Base-by-base conservation (phyloP, 345 rosid genomes). In the Arabidopsis arenosa region DNA sequence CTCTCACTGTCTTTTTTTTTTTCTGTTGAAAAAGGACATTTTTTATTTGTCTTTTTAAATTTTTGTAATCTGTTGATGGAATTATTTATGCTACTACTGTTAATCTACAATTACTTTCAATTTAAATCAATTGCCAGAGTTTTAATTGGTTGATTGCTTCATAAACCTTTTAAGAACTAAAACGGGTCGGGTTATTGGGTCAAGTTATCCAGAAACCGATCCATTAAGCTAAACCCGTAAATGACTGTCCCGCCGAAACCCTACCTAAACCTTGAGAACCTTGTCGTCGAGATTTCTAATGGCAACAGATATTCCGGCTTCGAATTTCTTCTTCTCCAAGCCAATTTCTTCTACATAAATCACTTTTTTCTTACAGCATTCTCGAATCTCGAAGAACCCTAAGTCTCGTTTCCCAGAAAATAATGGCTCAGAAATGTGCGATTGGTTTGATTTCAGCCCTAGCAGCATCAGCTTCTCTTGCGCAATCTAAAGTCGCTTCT, bases 341-440 rank as follows among this genome's bases (percentile, higher is more conserved):
- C 73, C 76, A 72, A 64, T 63, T 13, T 68, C 71, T 63, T 68
- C 70, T 57, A 33, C 63, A 48, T 74, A 70, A 83, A 11, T 11
- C 4, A 1, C 13, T 21, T 2, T 21, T 18, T n/a, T 7, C n/a
- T 28, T 9, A 63, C 17, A 33, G 15, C 72, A 72, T 80, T 76
- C 14, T 65, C 67, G 2, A 73, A 41, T 14, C 39, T 7, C 1
- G 36, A 41, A 68, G 54, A 68, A 43, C 30, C 64, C 47, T 54
- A 56, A 49, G 35, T 33, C 12, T 73, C 32, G 6, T 58, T 47
- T 13, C n/a, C 35, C 26, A 41, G 51, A 13, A 60, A 26, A 7
- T 36, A 76, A 95, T 92, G 98, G 89, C 82, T 59, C 92, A 85
- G 77, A 23, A 87, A 23, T 80, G 73, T 82, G 89, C 89, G 64